Conservation (phyloP, 1,284 basidiomycete genomes). For the Leccinum fallax region DNA sequence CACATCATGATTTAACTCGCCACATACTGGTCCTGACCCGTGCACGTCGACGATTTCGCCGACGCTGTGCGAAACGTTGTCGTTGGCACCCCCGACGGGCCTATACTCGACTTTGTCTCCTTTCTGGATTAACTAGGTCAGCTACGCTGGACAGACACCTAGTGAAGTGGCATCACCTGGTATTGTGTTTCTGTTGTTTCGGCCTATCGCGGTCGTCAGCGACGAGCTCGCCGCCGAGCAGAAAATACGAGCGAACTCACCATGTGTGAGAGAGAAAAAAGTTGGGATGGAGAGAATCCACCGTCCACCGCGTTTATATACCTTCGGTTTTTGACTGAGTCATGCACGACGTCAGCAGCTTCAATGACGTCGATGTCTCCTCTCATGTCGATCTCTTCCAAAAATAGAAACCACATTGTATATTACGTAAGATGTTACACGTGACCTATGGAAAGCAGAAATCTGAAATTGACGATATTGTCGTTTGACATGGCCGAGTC, state of each 20-base stretch:
- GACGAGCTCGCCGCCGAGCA: not conserved
- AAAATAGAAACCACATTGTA: not conserved
- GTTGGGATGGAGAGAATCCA: not conserved
- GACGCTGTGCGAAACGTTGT: conserved; percentile 42
- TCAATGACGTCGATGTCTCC: conserved; percentile 25
- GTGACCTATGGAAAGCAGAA: conserved; percentile 4
- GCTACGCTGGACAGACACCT: not conserved
- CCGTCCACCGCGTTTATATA: conserved; percentile 15
- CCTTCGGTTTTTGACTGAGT: conserved; percentile 9
- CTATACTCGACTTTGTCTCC: conserved; percentile 49
- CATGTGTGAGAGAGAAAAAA: conserved; percentile 8
- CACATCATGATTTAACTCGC: not conserved
- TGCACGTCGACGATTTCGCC: conserved; percentile 40
- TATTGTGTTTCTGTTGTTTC: conserved; percentile 20
- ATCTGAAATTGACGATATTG: not conserved
- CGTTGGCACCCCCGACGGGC: conserved; percentile 42
- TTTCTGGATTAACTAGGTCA: conserved; percentile 30
- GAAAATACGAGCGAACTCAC: not conserved
- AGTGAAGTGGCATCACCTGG: conserved; percentile 13
- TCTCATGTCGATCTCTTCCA: not conserved
- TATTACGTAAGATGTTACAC: conserved; percentile 5
- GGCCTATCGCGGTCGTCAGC: conserved; percentile 19
- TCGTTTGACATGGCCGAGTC: conserved; percentile 27
- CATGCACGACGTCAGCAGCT: conserved; percentile 17
- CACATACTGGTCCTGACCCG: conserved; percentile 34